A percentile compares a stretch with the other conserved stretches of the same genome.
These are phyloP conservation scores for Pseudogymnoascus sp. DNA, from an alignment of 2,329 filamentous ascomycete genomes.

Conservation along the genomic window DNA sequence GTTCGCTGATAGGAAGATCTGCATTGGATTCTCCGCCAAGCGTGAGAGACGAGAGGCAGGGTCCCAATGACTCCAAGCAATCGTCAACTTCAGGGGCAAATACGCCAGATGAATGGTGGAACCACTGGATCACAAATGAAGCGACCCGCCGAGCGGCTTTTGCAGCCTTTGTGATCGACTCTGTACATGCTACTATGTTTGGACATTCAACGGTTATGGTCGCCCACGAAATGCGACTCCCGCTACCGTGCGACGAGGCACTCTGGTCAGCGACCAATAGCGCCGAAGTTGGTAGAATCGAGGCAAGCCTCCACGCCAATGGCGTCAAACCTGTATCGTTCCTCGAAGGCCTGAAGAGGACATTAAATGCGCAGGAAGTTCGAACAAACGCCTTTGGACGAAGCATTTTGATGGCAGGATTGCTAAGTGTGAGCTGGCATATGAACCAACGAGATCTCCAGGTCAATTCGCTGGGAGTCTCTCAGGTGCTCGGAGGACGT, in stretches of 20 bases:
- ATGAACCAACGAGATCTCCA: conserved; percentile 96
- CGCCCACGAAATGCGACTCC: conserved; percentile 86
- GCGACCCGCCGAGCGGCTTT: conserved; percentile 85
- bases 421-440: conserved; percentile 92
- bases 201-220: conserved; percentile 97
- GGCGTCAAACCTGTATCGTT: conserved; percentile 82
- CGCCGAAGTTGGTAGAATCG: conserved; percentile 76
- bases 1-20: conserved; percentile 81
- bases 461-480: conserved; percentile 76
- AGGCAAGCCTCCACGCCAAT: conserved; percentile 71
- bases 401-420: conserved; percentile 86
- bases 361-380: conserved; percentile 77
- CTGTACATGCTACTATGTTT: conserved; percentile 95
- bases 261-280: conserved; percentile 88
- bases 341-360: conserved; percentile 83
- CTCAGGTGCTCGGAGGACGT: conserved; percentile 72
- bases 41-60: conserved; percentile 41
- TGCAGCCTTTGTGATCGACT: conserved; percentile 90
- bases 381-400: conserved; percentile 90
- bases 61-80: conserved; percentile 49
- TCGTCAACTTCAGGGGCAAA: conserved; percentile 59
- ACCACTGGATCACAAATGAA: conserved; percentile 91
- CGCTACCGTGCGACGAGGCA: conserved; percentile 85
- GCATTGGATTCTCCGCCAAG: conserved; percentile 79
- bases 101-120: conserved; percentile 86